phyloP scores from a whole-genome alignment of 768 basidiomycete genomes.

The Pulveroboletus sp. region DNA sequence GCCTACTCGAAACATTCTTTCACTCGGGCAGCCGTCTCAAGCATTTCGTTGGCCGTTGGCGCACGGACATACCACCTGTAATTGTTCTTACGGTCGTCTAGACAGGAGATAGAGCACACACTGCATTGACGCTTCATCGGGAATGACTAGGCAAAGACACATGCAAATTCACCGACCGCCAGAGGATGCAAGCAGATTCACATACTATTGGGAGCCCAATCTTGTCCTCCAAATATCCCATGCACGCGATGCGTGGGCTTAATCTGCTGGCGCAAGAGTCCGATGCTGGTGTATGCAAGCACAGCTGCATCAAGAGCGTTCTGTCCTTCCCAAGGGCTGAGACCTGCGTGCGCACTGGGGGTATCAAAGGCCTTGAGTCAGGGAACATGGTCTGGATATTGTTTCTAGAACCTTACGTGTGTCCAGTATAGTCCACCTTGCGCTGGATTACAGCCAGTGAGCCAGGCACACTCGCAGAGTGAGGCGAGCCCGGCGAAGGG shows the following conservation, averaged over 20 bases:
- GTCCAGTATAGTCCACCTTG: constrained; percentile 64
- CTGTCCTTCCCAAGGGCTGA: constrained; percentile 84
- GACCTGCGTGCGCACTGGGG: constrained; percentile 68
- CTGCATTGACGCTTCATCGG: constrained; percentile 74
- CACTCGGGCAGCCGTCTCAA: constrained; percentile 58
- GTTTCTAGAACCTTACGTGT: constrained; percentile 72
- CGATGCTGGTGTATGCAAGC: constrained; percentile 75
- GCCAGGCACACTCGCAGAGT: constrained; percentile 59
- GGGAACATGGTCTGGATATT: not conserved
- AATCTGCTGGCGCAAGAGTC: constrained; percentile 79
- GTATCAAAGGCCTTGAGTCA: not conserved
- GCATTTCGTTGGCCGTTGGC: constrained; percentile 58
- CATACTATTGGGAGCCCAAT: constrained; percentile 73
- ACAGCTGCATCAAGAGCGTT: constrained; percentile 87
- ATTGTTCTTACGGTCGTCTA: not conserved
- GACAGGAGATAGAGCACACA: constrained; percentile 31
- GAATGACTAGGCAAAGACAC: constrained; percentile 56
- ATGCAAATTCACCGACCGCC: not conserved
- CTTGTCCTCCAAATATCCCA: constrained; percentile 72
- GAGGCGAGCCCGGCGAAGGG: constrained; percentile 71
- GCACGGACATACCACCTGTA: constrained; percentile 73
- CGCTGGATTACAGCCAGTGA: constrained; percentile 62
- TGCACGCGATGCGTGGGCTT: constrained; percentile 76
- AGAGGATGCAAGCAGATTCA: not conserved
- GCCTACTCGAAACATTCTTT: constrained; percentile 68